Evolutionary conservation across 495 filamentous ascomycete genomes (phyloP), one percentile per base, ranked within the genome.

Genomic region (Lasiosphaeriaceae sp.): DNA sequence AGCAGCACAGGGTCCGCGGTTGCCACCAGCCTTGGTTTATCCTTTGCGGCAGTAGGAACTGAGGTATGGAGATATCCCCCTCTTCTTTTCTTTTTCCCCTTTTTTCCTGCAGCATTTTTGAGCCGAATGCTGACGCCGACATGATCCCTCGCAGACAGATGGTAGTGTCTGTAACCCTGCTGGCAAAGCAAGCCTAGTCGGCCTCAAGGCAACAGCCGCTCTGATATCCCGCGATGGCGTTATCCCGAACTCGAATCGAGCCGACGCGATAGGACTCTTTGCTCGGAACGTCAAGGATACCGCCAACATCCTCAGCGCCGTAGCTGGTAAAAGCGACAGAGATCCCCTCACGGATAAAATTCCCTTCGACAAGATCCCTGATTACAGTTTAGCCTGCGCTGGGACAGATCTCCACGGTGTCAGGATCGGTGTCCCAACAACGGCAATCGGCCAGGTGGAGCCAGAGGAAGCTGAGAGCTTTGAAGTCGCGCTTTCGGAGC

Each of bases 1-100:
- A 71, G 68, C 48, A 69, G 64, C 17, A 64, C 62, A 43, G 72
- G 72, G 12, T 64, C 60, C 50, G 72, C 59, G 24, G 65, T 73
- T 14, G 61, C 68, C 6, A 58, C 59, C 12, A 55, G 62, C 11
- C 39, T 75, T 5, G 72, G 72, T n/a, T n/a, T 35, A 35, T 6
- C 31, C 12, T 35, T 35, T 12, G 31, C 31, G 7, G 31, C 7
- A 35, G 31, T 35, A 35, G 31, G 31, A 35, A 12, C 31, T 35
- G 31, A 35, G 31, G 31, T 35, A 35, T 12, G n/a, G n/a, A n/a
- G n/a, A 35, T 35, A 35, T 35, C 12, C 12, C 6, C 31, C 31
- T 35, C 6, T 35, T 35, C 6, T 35, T 35, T 35, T 35, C n/a
- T n/a, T n/a, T n/a, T n/a, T n/a, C n/a, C n/a, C n/a, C n/a, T n/a